phyloP scores from a whole-genome alignment of 2,329 filamentous ascomycete species.

The Coniochaeta ligniaria region DNA sequence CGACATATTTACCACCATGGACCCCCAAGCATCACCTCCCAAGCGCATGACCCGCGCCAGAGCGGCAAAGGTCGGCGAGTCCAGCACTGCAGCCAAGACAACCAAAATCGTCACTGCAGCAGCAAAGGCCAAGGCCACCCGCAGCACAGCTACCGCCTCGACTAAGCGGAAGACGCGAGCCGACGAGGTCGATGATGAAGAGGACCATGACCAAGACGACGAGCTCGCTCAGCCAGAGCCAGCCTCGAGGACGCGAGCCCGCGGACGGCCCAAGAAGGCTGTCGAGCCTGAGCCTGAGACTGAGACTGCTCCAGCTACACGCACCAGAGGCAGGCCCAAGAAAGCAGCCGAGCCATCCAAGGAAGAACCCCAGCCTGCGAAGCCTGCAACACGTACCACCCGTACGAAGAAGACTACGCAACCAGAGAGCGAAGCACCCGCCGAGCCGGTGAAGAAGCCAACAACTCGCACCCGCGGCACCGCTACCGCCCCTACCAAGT shows the following conservation, averaged over 20 bases:
- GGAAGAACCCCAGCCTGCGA: slow-evolving; percentile 6
- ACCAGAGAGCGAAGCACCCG: slow-evolving; percentile 6
- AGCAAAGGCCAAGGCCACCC: slow-evolving; percentile 37
- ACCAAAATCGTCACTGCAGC: slow-evolving; percentile 41
- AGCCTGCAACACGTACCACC: slow-evolving; percentile 4
- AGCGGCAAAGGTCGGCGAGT: slow-evolving; percentile 27
- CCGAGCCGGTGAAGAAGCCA: slow-evolving; percentile 20
- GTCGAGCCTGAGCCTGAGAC: slow-evolving; percentile 13
- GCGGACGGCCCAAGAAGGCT: slow-evolving; percentile 39
- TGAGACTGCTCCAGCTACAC: slow-evolving; percentile 18
- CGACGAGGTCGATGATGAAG: slow-evolving; percentile 46
- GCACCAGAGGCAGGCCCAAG: slow-evolving; percentile 19
- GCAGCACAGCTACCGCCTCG: slow-evolving; percentile 25
- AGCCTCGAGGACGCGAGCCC: slow-evolving; percentile 26
- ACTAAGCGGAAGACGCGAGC: slow-evolving; percentile 47
- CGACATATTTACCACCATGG: slow-evolving; percentile 31
- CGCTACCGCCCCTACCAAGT: slow-evolving; percentile 20
- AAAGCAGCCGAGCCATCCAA: slow-evolving; percentile 18
- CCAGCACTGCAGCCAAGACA: slow-evolving; percentile 22
- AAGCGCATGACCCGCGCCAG: slow-evolving; percentile 51
- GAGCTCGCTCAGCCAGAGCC: slow-evolving; percentile 9
- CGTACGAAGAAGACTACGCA: slow-evolving; percentile 21
- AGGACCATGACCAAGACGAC: slow-evolving; percentile 25
- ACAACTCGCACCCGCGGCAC: slow-evolving; percentile 27
- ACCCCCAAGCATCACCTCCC: slow-evolving; percentile 42